Evolutionary conservation across 2,329 filamentous ascomycete species (phyloP), one percentile per base, ranked within the genome.

Genomic region (Pestalotiopsis sp.): DNA sequence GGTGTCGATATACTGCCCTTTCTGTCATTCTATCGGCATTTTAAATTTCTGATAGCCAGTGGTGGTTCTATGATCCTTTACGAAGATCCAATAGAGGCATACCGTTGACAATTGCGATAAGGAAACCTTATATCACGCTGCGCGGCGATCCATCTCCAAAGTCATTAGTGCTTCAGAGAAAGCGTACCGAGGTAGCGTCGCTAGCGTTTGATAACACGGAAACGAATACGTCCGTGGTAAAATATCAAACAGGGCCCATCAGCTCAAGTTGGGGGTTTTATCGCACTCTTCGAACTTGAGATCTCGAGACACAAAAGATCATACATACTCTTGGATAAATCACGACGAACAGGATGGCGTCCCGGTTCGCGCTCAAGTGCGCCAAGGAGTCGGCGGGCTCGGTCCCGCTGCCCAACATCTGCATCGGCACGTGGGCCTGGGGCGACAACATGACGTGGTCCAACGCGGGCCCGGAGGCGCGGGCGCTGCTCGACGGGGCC

Each of bases 401-500:
- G 3, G 72, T 73, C n/a, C 59, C 68, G 38, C 59, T 69, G 17
- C 69, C 71, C 62, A 72, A 70, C 64, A 40, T 73, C 17, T 73
- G 69, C 66, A 67, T 73, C 23, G 69, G 71, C 25, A 68, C 65
- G 49, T 73, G 71, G 71, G 45, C 70, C 4, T 72, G 71, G 70
- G 70, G 70, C 60, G 69, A 73, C 65, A 66, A 25, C 25, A 57
- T 23, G 36, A 72, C 69, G 11, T 71, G 49, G 45, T 40, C 70
- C 66, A 65, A 68, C 58, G 25, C 67, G 64, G 13, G 38, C 25
- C 9, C 80, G 17, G 77, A 76, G 59, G 82, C 81, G 23, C 83
- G 82, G 81, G 70, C 76, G 56, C 70, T 77, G 31, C 74, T 80
- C n/a, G 75, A 80, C 63, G 70, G 75, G 6, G 75, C 77, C 4